These are phyloP conservation scores for Rhizopus stolonifer DNA, from an alignment of 371 early-diverging fungal species.

Conservation along the genomic window DNA sequence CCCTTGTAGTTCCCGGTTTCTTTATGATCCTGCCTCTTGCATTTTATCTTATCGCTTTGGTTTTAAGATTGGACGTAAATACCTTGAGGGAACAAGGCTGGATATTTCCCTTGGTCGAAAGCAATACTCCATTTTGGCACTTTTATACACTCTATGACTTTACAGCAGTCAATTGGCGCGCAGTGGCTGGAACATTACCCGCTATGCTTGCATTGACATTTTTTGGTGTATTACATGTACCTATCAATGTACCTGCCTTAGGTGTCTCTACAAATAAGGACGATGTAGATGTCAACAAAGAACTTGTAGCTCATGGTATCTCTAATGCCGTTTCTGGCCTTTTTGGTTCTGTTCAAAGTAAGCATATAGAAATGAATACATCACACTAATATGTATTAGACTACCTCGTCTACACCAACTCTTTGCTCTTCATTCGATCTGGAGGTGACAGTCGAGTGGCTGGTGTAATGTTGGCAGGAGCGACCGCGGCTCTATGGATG, in stretches of 20 bases:
- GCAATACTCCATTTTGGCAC: conserved; percentile 78
- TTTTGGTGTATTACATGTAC: conserved; percentile 94
- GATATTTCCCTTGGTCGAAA: conserved; percentile 82
- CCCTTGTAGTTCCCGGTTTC: conserved; percentile 85
- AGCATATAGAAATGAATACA: conserved; percentile 1
- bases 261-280: conserved; percentile 87
- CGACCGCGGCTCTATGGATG: conserved; percentile 79
- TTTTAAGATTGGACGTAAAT: conserved; percentile 62
- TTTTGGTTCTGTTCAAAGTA: conserved; percentile 81
- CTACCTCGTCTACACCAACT: conserved; percentile 90
- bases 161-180: conserved; percentile 72
- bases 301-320: conserved; percentile 92
- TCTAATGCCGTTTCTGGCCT: conserved; percentile 83
- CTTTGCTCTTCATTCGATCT: conserved; percentile 85
- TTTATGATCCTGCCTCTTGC: conserved; percentile 77
- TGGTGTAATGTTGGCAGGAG: conserved; percentile 79
- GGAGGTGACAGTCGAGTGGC: conserved; percentile 90
- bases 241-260: conserved; percentile 90
- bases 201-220: conserved; percentile 93
- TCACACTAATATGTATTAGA: conserved; percentile 36
- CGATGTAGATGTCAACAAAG: conserved; percentile 87
- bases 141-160: conserved; percentile 83
- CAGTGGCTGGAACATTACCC: conserved; percentile 75
- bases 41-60: conserved; percentile 71
- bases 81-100: conserved; percentile 76